Evolutionary conservation across 495 filamentous ascomycete genomes (phyloP), one percentile per base, ranked within the genome.

Genomic region (Collariella sp.): DNA sequence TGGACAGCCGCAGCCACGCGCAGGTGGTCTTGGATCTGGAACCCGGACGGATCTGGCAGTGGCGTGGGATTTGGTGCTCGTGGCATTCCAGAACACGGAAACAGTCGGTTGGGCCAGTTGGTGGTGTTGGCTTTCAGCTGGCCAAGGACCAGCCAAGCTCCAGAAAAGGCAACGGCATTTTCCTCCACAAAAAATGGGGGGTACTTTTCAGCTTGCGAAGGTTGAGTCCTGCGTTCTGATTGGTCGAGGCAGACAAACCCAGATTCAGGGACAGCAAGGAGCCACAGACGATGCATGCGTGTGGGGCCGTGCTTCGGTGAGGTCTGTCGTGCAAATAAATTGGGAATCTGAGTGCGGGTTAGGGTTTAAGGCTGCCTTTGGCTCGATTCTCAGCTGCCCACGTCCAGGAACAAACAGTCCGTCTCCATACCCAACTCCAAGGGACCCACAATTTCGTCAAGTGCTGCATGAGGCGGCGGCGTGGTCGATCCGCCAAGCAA

Each of bases 101-200:
- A 12, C 6, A 19, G n/a, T 31, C 24, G 18, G 12, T 48, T 7
- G 9, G 5, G 7, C 23, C 20, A 22, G 10, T 29, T 31, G 43
- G 43, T 31, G 19, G 6, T 9, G 40, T 22, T 4, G 6, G 20
- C 16, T 48, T 55, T 55, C 53, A 55, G 53, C 53, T 55, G 53
- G 45, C 39, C 53, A 55, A 43, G 53, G 53, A 18, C 36, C 2
- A 9, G 12, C 18, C n/a, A n/a, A n/a, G n/a, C n/a, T n/a, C n/a
- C n/a, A n/a, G n/a, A n/a, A n/a, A n/a, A n/a, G n/a, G n/a, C n/a
- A n/a, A n/a, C n/a, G n/a, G 26, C 26, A 31, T 31, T 31, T 31
- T 31, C 5, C 26, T 5, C 4, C 26, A 4, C 9, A 31, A 31
- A 31, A 31, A 5, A 5, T 9, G 26, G 26, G 19, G 20, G 42